phyloP scores from a whole-genome alignment of 495 filamentous ascomycete species.

The Jackrogersella minutella region DNA sequence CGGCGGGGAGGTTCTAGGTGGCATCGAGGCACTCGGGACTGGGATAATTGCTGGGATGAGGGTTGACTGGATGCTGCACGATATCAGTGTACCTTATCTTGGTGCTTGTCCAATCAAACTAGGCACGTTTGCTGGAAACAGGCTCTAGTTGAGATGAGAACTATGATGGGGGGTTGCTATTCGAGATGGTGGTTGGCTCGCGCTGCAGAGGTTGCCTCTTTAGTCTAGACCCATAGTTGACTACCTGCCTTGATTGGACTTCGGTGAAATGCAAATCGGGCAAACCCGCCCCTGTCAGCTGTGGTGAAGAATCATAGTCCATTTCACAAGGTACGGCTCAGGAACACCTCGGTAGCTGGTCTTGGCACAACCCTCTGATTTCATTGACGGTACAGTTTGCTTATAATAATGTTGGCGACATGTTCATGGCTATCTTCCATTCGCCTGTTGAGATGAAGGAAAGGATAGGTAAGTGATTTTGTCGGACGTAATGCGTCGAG shows the following conservation, averaged over 20 bases:
- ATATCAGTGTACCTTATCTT: conserved; percentile 25
- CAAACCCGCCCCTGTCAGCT: background rate
- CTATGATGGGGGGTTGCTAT: conserved; percentile 1
- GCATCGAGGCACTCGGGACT: conserved; percentile 2
- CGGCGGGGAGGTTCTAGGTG: conserved; percentile 13
- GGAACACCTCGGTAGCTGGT: conserved; percentile 7
- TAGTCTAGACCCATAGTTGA: conserved; percentile 17
- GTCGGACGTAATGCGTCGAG: background rate
- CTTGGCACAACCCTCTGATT: background rate
- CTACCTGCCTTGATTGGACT: conserved; percentile 38
- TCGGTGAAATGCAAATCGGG: conserved; percentile 28
- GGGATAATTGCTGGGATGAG: conserved; percentile 16
- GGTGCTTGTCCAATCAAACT: conserved; percentile 34
- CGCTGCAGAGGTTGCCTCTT: conserved; percentile 24
- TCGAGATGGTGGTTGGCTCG: conserved; percentile 29
- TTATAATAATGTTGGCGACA: background rate
- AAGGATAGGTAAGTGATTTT: background rate
- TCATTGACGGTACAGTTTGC: too few relatives aligned
- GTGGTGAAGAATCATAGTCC: background rate
- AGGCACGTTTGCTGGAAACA: conserved; percentile 32
- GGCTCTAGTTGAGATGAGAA: conserved; percentile 25
- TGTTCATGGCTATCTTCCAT: background rate
- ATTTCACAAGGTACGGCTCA: background rate
- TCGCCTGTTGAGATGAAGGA: background rate
- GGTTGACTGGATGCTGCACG: background rate